Conservation (phyloP, 1,139 yeast species). For the Geotrichum klebahnii region DNA sequence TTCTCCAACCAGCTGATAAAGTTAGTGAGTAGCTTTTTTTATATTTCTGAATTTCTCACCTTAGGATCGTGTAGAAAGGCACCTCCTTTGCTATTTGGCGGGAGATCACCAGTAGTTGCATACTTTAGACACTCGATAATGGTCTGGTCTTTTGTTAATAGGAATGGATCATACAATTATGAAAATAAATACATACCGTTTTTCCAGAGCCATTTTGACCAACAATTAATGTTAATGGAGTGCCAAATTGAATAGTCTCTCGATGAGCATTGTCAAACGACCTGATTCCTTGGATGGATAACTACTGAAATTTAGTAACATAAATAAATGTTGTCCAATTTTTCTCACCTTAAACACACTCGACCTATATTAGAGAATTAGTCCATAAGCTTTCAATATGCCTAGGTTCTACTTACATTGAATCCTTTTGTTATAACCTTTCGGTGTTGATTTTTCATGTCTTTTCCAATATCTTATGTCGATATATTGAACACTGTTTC, state of each 20-base stretch:
- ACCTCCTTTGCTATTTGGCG: constrained; percentile 94
- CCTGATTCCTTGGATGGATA: constrained; percentile 84
- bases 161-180: background rate
- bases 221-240: constrained; percentile 87
- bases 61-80: constrained; percentile 95
- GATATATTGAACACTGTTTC: background rate
- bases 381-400: too few relatives aligned
- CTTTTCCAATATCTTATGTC: too few relatives aligned
- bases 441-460: too few relatives aligned
- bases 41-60: constrained; percentile 35
- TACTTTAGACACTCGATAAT: constrained; percentile 90
- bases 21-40: background rate
- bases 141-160: constrained; percentile 42
- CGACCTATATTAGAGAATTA: constrained; percentile 29
- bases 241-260: constrained; percentile 85
- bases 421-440: too few relatives aligned
- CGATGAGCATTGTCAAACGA: constrained; percentile 80
- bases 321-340: background rate
- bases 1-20: constrained; percentile 46
- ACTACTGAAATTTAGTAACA: constrained; percentile 38
- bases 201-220: constrained; percentile 99
- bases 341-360: constrained; percentile 33
- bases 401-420: constrained; percentile 7
- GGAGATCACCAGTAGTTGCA: constrained; percentile 92
- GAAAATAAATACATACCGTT: constrained; percentile 44